Evolutionary conservation across 2,329 filamentous ascomycete genomes (phyloP), one percentile per base, ranked within the genome.

Genomic region (Dothistroma septosporum): DNA sequence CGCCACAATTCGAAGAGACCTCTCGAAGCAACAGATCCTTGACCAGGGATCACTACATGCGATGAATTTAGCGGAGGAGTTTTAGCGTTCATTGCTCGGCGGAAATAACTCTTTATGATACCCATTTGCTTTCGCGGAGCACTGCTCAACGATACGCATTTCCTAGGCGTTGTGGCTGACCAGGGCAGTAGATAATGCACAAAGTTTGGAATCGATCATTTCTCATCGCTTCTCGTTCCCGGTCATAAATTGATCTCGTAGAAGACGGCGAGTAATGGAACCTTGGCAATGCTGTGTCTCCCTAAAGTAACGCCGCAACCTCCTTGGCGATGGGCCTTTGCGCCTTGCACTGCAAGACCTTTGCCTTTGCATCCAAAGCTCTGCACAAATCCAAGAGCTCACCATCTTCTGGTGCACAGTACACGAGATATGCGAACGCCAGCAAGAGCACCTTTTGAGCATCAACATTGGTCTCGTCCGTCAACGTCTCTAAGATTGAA

Each of bases 381-480:
- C 84, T 83, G 65, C 92, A 82, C n/a, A 96, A 76, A 72, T 96
- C 91, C 11, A 87, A 80, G n/a, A 97, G 73, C 66, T 92, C 89
- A 0, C 92, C 89, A 32, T 88, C 84, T 37, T 85, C 70, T 5
- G 86, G 84, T 1, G 85, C 83, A 62, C 85, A 85, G 71, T 92
- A 96, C 0, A 88, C 81, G 28, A 97, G 73, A 66, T 91, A 84
- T 0, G 92, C 93, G 19, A 96, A 74, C 1, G 89, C 88, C 16
- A 92, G 79, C 35, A 96, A 69, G 74, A 92, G 85, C 0, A 91
- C 91, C 70, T 89, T 89, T 14, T 92, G 75, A 0, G 89, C 89
- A 69, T 96, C 92, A 28, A 62, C 62, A 37, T 66, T 72, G 52
- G 75, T 75, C 61, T 85, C 83, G 6, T 75, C 74, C 19, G 73